Base-by-base conservation (phyloP, 257 asterid genomes). In the Echites panduratus region DNA sequence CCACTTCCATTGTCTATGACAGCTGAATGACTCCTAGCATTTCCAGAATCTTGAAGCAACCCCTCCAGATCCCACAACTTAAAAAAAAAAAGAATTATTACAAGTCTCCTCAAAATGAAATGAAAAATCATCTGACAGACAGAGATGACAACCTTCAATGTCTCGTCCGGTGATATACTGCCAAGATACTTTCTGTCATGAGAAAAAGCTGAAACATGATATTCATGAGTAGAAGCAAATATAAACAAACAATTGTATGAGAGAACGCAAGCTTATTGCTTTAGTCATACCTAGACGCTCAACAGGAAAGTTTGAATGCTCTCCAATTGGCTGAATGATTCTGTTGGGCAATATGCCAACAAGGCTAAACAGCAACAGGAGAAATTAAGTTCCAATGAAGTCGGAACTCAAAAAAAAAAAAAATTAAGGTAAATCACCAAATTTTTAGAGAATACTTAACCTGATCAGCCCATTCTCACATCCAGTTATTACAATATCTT, bases 271-370 rank as follows among this genome's bases (percentile, higher is more conserved):
- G 20, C 22, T 22, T 61, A 20, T 48, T 67, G 32, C 35, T 52
- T 35, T 72, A 78, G 67, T 57, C 85, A 61, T 87, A 94, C 97
- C 99, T 66, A 94, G 97, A 81, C 95, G 90, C 70, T 94, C 98
- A 70, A 93, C 87, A 10, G 97, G 89, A 78, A 76, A 81, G 66
- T 91, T 89, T 17, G 99, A 94, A 79, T 94, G 97, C 86, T 88
- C 97, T 1, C 91, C 97, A 70, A 94, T 85, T 77, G 97, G 97
- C 82, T 94, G 97, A 69, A 94, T 89, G 75, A 91, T 82, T 88
- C 87, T 86, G 89, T 91, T 94, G 41, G 99, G 97, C 65, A 94
- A 81, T 83, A 89, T 86, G 76, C 95, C 91, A 9, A 94, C 88
- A 88, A 94, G 80, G 79, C 97, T 94, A 81, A 59, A 84, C 52